Evolutionary conservation across 1,284 basidiomycete genomes (phyloP).

Genomic region (Ganoderma lingzhi): DNA sequence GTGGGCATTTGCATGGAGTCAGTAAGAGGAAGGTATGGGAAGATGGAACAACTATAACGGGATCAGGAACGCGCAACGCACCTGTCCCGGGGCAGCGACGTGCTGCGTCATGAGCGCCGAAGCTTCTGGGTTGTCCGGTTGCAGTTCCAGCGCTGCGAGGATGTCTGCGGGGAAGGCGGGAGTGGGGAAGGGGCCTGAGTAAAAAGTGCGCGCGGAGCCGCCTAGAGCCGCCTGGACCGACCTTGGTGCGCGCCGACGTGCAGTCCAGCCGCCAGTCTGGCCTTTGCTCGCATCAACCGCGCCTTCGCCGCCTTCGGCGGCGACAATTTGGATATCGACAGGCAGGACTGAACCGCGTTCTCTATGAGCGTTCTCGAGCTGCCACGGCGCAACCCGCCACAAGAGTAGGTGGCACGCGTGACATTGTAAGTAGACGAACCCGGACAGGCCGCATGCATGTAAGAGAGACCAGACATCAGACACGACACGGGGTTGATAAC

Average conservation of each 20-base stretch:
- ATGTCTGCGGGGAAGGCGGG: slow-evolving; percentile 54
- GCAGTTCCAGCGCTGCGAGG: slow-evolving; percentile 65
- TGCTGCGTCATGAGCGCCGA: slow-evolving; percentile 60
- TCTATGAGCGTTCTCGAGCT: slow-evolving; percentile 72
- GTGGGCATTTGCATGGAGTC: slow-evolving; percentile 26
- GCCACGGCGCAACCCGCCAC: slow-evolving; percentile 16
- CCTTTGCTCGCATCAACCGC: slow-evolving; percentile 68
- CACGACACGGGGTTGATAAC: slow-evolving; percentile 19
- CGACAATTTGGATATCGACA: slow-evolving; percentile 62
- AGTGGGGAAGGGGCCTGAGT: slow-evolving; percentile 29
- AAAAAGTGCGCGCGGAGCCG: slow-evolving; percentile 28
- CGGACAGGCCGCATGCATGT: slow-evolving; percentile 11
- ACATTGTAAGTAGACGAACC: slow-evolving; percentile 11
- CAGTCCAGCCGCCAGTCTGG: slow-evolving; percentile 64
- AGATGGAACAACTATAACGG: slow-evolving; percentile 16
- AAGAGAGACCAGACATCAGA: slow-evolving; percentile 23
- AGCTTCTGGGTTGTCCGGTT: slow-evolving; percentile 75
- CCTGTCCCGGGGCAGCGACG: slow-evolving; percentile 40
- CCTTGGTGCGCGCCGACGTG: slow-evolving; percentile 73
- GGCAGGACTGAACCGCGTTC: slow-evolving; percentile 76
- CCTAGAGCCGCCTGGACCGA: slow-evolving; percentile 43
- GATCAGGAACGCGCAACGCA: slow-evolving; percentile 24
- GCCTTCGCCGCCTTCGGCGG: slow-evolving; percentile 64
- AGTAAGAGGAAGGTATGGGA: slow-evolving; percentile 14
- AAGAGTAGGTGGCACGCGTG: slow-evolving; percentile 4